Conservation (phyloP, 257 asterid genomes). For the Ilex asprella region DNA sequence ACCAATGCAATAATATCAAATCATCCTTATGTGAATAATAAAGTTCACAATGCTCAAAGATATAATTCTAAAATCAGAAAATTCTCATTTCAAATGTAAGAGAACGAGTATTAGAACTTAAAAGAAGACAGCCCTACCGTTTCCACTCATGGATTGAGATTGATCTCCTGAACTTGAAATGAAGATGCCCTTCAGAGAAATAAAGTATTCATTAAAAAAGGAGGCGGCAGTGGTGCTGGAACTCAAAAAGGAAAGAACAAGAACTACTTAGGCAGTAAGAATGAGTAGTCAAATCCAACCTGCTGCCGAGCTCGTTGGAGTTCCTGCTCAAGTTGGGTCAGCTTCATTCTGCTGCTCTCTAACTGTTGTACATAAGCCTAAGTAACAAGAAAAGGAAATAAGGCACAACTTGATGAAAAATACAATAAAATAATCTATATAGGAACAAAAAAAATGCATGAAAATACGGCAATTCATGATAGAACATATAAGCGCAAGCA, state of each 20-base stretch:
- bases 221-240: background rate
- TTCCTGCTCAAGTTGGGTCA: constrained; percentile 98
- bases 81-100: background rate
- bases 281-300: constrained; percentile 34
- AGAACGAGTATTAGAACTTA: constrained; percentile 15
- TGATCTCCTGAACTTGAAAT: constrained; percentile 98
- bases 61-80: background rate
- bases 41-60: too few relatives aligned
- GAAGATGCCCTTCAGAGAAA: constrained; percentile 68
- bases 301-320: constrained; percentile 99
- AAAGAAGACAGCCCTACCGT: constrained; percentile 52
- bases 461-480: background rate
- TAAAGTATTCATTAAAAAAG: constrained; percentile 14
- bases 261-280: background rate
- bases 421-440: background rate
- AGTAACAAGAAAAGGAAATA: constrained; percentile 17
- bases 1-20: too few relatives aligned
- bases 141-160: constrained; percentile 83
- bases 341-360: constrained; percentile 98
- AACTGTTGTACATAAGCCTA: constrained; percentile 97
- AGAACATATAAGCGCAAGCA: background rate
- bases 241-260: background rate
- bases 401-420: constrained; percentile 1
- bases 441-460: background rate
- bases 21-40: too few relatives aligned